These are phyloP conservation scores for Didymella glomerata DNA, from an alignment of 2,329 filamentous ascomycete species.

Conservation along the genomic window DNA sequence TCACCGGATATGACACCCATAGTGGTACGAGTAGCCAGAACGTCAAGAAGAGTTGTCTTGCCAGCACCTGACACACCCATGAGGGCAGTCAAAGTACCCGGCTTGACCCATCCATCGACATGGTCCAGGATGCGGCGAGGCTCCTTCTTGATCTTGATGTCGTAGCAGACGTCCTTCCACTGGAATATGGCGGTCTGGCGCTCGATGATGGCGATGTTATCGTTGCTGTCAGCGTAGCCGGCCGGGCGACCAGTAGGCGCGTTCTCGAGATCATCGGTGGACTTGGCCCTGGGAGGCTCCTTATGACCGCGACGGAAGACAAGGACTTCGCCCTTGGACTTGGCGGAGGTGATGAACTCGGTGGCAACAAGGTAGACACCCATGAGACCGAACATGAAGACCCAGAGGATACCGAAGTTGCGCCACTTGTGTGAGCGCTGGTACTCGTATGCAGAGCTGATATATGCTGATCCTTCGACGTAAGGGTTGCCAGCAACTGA, in stretches of 20 bases:
- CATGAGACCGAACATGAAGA: slow-evolving; percentile 56
- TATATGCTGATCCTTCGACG: slow-evolving; percentile 53
- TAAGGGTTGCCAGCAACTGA: slow-evolving; percentile 49
- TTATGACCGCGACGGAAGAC: slow-evolving; percentile 59
- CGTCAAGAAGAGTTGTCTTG: slow-evolving; percentile 89
- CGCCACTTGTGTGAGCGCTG: slow-evolving; percentile 55
- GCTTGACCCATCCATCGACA: slow-evolving; percentile 93
- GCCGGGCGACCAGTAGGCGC: slow-evolving; percentile 42
- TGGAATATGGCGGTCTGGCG: slow-evolving; percentile 81
- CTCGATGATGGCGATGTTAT: slow-evolving; percentile 60
- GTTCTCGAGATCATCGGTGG: slow-evolving; percentile 53
- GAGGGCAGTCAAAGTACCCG: slow-evolving; percentile 81
- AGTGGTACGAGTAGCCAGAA: slow-evolving; percentile 82
- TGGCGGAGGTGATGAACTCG: slow-evolving; percentile 59
- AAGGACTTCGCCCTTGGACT: slow-evolving; percentile 61
- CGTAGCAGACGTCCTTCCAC: slow-evolving; percentile 83
- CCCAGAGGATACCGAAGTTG: slow-evolving; percentile 58
- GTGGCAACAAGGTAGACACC: slow-evolving; percentile 54
- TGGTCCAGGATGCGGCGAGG: slow-evolving; percentile 79
- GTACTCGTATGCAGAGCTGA: slow-evolving; percentile 48
- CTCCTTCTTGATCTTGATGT: slow-evolving; percentile 81
- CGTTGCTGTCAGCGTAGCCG: slow-evolving; percentile 47
- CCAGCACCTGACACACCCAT: slow-evolving; percentile 96
- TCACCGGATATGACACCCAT: slow-evolving; percentile 90
- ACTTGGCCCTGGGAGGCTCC: slow-evolving; percentile 58